These are phyloP conservation scores for Stachybotrys echinatus DNA, from an alignment of 2,329 filamentous ascomycete genomes.

Conservation along the genomic window DNA sequence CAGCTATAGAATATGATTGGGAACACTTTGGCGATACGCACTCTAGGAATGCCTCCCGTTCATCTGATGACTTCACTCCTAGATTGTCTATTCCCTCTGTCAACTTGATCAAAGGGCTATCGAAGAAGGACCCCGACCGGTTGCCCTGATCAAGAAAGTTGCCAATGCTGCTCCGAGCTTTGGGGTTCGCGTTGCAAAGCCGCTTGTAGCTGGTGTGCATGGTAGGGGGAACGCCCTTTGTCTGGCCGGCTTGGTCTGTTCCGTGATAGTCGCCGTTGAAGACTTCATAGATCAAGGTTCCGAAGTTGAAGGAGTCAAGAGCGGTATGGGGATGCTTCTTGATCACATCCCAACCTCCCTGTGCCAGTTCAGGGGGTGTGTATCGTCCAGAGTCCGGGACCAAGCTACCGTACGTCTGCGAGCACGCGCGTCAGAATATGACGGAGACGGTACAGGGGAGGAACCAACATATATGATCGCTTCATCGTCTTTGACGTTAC, in stretches of 20 bases:
- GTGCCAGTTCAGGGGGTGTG: conserved; percentile 79
- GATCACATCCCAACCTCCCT: conserved; percentile 85
- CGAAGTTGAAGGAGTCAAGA: conserved; percentile 83
- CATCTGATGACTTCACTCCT: conserved; percentile 77
- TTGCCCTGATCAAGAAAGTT: conserved; percentile 88
- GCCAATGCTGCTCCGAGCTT: conserved; percentile 74
- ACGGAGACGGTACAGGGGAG: no score
- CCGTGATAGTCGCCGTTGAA: conserved; percentile 83
- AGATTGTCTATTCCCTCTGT: conserved; percentile 91
- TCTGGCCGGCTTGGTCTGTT: conserved; percentile 75
- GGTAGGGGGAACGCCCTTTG: conserved; percentile 75
- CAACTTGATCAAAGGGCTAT: conserved; percentile 85
- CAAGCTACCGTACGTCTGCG: conserved; percentile 76
- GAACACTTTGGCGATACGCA: conserved; percentile 23
- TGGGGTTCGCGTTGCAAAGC: conserved; percentile 82
- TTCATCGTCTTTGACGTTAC: conserved; percentile 93
- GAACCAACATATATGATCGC: conserved; percentile 73
- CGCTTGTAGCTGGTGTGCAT: conserved; percentile 93
- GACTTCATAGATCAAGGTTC: conserved; percentile 78
- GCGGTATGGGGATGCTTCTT: conserved; percentile 77
- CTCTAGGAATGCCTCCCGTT: conserved; percentile 81
- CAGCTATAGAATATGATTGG: not conserved
- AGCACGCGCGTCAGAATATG: no score
- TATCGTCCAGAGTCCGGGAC: conserved; percentile 82
- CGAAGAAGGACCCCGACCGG: conserved; percentile 80